Evolutionary conservation across 495 filamentous ascomycete genomes (phyloP).

Genomic region (Hypoxylon fuscum): DNA sequence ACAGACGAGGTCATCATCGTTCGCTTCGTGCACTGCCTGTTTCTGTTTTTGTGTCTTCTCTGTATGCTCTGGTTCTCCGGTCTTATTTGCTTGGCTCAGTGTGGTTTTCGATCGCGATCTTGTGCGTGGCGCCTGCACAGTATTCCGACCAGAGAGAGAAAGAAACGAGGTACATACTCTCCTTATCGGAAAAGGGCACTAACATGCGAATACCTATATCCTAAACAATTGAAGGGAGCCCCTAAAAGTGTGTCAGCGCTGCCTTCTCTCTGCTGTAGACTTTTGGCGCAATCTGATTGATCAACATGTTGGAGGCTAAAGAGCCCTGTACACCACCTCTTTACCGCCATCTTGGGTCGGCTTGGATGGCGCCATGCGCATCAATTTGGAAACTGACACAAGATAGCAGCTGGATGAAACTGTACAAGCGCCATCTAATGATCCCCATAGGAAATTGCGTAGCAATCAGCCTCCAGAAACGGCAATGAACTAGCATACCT

Average conservation of each 20-base stretch:
- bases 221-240: conserved; percentile 28
- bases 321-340: conserved; percentile 35
- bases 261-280: conserved; percentile 28
- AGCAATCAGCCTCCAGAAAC: conserved; percentile 32
- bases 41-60: conserved; percentile 10
- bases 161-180: conserved; percentile 38
- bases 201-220: conserved; percentile 42
- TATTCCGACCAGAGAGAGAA: conserved; percentile 40
- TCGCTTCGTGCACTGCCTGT: neutral
- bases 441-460: conserved; percentile 14
- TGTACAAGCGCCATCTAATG: conserved; percentile 15
- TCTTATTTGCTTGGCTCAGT: conserved; percentile 30
- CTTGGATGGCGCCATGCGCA: conserved; percentile 38
- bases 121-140: conserved; percentile 47
- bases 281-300: conserved; percentile 35
- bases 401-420: conserved; percentile 30
- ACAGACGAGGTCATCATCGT: conserved; percentile 18
- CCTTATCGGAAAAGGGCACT: conserved; percentile 46
- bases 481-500: conserved; percentile 29
- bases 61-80: conserved; percentile 32
- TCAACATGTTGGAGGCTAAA: conserved; percentile 38
- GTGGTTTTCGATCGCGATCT: conserved; percentile 39
- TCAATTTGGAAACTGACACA: conserved; percentile 37
- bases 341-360: conserved; percentile 42
- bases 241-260: conserved; percentile 44